These are phyloP conservation scores for Coemansia sp. DNA, from an alignment of 192 early-diverging fungal genomes.

Conservation along the genomic window DNA sequence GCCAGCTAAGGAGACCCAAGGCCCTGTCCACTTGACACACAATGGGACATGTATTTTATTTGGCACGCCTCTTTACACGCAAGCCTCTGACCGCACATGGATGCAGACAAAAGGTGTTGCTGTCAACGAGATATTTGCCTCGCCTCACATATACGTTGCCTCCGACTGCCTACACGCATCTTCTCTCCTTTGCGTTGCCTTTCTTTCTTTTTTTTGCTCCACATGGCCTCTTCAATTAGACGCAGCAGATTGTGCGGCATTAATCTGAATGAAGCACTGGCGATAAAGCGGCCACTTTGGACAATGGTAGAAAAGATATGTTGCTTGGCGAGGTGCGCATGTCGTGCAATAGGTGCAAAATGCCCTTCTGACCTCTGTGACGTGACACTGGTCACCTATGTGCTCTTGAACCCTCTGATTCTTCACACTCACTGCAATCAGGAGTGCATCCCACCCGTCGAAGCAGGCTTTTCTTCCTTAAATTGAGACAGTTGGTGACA, in stretches of 20 bases:
- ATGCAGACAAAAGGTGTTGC: not conserved
- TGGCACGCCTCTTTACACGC: not conserved
- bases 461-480: not conserved
- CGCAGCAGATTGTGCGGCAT: not conserved
- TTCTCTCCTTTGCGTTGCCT: not conserved
- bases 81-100: not conserved
- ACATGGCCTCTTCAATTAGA: not conserved
- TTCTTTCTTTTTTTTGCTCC: not conserved
- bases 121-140: not conserved
- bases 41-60: not conserved
- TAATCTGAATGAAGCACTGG: not conserved
- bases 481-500: not conserved
- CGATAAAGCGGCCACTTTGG: not conserved
- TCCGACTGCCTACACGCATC: not conserved
- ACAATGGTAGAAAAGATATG: not conserved
- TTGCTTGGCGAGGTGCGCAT: not conserved
- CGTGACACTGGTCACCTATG: not conserved
- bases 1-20: not conserved
- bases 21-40: not conserved
- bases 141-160: not conserved
- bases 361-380: not conserved
- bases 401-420: not conserved
- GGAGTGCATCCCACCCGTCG: not conserved
- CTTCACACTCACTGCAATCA: not conserved
- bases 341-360: not conserved